These are phyloP conservation scores for Echium plantagineum DNA, from an alignment of 257 asterid genomes.

Conservation along the genomic window DNA sequence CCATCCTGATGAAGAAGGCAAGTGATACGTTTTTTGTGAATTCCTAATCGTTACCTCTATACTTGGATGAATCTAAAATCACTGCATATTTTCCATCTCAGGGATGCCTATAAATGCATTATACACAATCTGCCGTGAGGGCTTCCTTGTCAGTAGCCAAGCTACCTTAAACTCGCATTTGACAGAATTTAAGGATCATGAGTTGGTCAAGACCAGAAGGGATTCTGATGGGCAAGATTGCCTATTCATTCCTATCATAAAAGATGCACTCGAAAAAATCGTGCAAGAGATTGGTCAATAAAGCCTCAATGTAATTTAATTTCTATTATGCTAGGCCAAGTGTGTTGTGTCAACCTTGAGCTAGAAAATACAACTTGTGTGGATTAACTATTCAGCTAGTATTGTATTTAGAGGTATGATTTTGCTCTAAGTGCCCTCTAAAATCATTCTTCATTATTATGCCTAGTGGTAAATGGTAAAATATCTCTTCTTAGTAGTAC, in stretches of 20 bases:
- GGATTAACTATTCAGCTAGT: background rate
- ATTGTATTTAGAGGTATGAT: too few species aligned
- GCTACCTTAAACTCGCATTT: constrained; percentile 79
- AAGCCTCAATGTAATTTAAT: background rate
- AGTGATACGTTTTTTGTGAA: constrained; percentile 16
- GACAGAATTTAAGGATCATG: constrained; percentile 93
- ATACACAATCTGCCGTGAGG: constrained; percentile 71
- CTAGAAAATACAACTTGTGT: background rate
- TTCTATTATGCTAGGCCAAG: background rate
- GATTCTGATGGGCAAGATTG: constrained; percentile 81
- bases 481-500: too few species aligned
- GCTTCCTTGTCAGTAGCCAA: constrained; percentile 83
- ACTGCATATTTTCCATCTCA: constrained; percentile 14
- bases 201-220: constrained; percentile 70
- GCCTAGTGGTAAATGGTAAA: too few species aligned
- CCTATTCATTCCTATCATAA: constrained; percentile 60
- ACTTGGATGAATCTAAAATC: background rate
- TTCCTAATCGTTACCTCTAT: constrained; percentile 3
- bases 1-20: constrained; percentile 82
- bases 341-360: too few species aligned
- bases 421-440: too few species aligned
- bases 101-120: constrained; percentile 74
- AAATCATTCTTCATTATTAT: too few species aligned
- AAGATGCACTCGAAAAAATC: constrained; percentile 69
- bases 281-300: constrained; percentile 54